A percentile compares a stretch with the other conserved stretches of the same genome.
Evolutionary conservation across 208 protist genomes (phyloP).

Genomic region (Phytomonas sp.): DNA sequence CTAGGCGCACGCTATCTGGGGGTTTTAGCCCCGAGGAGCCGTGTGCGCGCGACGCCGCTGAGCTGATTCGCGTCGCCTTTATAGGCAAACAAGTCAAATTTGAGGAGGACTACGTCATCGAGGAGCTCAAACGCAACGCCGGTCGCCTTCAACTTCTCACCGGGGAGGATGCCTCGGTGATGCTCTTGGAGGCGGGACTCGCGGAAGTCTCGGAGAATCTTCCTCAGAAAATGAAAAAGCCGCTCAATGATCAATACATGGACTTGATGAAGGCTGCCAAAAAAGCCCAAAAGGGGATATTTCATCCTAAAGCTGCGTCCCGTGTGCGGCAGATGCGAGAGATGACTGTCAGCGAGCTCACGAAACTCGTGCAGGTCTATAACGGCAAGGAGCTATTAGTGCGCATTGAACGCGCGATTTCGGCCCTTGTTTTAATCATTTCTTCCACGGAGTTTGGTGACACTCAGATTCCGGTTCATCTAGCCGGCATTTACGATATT

Average conservation of each 20-base stretch:
- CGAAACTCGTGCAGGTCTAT: conserved; percentile 23
- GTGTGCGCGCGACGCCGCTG: conserved; percentile 76
- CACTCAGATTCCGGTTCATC: conserved; percentile 60
- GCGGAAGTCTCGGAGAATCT: conserved; percentile 52
- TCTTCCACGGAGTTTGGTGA: conserved; percentile 39
- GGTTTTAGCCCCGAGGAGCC: conserved; percentile 78
- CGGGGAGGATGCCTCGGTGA: conserved; percentile 44
- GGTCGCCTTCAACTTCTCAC: conserved; percentile 45
- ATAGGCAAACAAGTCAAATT: conserved; percentile 86
- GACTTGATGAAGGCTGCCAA: conserved; percentile 39
- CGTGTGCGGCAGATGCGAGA: conserved; percentile 60
- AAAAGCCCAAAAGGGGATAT: conserved; percentile 55
- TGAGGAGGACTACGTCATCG: conserved; percentile 81
- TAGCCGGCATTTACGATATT: conserved; percentile 48
- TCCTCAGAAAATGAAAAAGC: conserved; percentile 56
- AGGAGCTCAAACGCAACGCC: conserved; percentile 61
- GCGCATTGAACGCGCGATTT: conserved; percentile 74
- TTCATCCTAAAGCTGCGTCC: conserved; percentile 38
- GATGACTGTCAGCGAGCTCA: conserved; percentile 35
- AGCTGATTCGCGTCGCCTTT: conserved; percentile 73
- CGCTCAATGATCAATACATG: conserved; percentile 51
- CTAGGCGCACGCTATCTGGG: conserved; percentile 34
- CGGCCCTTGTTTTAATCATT: conserved; percentile 40
- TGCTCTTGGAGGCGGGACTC: conserved; percentile 71
- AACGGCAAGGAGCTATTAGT: conserved; percentile 53